phyloP scores from a whole-genome alignment of 805 yeast genomes.

The Schizosaccharomyces cryophilus region DNA sequence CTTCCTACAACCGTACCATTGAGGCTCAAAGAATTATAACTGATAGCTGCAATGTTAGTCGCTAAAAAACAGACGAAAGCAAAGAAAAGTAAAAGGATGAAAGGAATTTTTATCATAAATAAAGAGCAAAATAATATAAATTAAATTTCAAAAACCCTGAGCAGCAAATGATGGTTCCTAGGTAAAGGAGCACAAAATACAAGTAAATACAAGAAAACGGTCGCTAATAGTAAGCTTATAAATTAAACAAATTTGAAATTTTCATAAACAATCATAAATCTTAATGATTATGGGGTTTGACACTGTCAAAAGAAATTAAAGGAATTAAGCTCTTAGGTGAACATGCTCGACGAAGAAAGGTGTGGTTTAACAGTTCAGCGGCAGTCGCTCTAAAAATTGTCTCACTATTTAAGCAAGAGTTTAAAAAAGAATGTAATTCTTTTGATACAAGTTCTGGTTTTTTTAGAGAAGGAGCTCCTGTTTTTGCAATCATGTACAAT shows the following conservation, averaged over 20 bases:
- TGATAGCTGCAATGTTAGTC: background rate
- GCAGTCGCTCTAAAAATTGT: conserved; percentile 78
- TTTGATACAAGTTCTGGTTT: conserved; percentile 44
- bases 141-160: too few species aligned
- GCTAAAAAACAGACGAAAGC: background rate
- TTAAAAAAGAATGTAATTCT: conserved; percentile 61
- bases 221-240: too few species aligned
- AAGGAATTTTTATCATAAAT: background rate
- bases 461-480: conserved; percentile 57
- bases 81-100: background rate
- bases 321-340: background rate
- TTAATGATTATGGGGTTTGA: background rate
- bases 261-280: background rate
- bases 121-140: too few species aligned
- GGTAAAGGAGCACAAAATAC: too few species aligned
- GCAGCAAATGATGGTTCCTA: too few species aligned
- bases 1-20: background rate
- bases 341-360: conserved; percentile 19
- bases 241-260: background rate
- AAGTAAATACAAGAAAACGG: too few species aligned
- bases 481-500: conserved; percentile 48
- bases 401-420: conserved; percentile 83
- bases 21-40: background rate
- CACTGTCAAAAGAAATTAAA: background rate
- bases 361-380: conserved; percentile 59